Base-by-base conservation (phyloP, 345 rosid genomes). In the Eucalyptus erythrocorys region DNA sequence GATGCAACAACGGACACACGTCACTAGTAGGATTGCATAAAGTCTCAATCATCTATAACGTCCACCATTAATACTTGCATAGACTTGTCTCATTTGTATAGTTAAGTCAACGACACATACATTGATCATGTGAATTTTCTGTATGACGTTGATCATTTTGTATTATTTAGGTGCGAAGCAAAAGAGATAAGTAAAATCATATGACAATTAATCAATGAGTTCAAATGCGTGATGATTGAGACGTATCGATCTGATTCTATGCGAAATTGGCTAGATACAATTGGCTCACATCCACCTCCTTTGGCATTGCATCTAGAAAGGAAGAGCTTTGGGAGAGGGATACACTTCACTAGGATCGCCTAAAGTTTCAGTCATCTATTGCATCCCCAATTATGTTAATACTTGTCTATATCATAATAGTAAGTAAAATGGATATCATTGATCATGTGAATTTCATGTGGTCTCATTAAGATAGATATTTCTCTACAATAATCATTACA, bases 121-220 rank as follows among this genome's bases (percentile, higher is more conserved):
- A 4, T 64, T 10, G 3, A 64, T 13, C 19, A n/a, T 14, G 19
- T 64, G 5, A 64, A n/a, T n/a, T 64, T 13, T 10, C 4, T n/a
- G 5, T n/a, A n/a, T 9, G 10, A 64, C 6, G 7, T 1, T 15
- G 15, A 7, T 64, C 37, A n/a, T 4, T 11, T 5, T n/a, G 1
- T 14, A n/a, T 64, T n/a, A 30, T 15, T 64, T 7, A n/a, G 16
- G n/a, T 9, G 5, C 4, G 19, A n/a, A 64, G 5, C 7, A 14
- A 64, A 64, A 64, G 5, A 5, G 19, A n/a, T n/a, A 6, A 32
- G 5, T n/a, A 64, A 13, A 64, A 15, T 64, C 34, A 64, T 64
- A 32, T 64, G 37, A 5, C 1, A 7, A 30, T 61, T 30, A 13
- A n/a, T n/a, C 37, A n/a, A 64, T 13, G 37, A n/a, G 37, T n/a